Percentiles rank a stretch among this genome's conserved stretches.
Conservation (phyloP, 2,329 filamentous ascomycete genomes). For the Aspergillus sp. region DNA sequence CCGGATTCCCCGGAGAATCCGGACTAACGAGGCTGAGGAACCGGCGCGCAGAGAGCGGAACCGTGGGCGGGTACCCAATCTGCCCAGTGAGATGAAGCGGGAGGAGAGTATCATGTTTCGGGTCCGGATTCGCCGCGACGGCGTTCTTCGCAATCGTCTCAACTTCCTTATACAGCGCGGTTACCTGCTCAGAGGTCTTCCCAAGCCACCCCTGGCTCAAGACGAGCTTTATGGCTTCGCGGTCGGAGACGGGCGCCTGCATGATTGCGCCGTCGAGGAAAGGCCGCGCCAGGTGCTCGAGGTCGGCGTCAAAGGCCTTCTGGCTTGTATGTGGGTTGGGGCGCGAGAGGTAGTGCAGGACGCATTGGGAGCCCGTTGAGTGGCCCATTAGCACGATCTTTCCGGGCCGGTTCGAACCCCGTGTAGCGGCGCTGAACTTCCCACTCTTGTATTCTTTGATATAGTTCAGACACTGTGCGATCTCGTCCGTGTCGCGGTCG, state of each 20-base stretch:
- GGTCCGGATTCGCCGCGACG: slow-evolving; percentile 17
- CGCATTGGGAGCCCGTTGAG: slow-evolving; percentile 70
- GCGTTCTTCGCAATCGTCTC: slow-evolving; percentile 37
- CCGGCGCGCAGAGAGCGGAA: slow-evolving; percentile 58
- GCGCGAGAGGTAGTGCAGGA: slow-evolving; percentile 64
- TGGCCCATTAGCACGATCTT: slow-evolving; percentile 70
- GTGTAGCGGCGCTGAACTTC: slow-evolving; percentile 19
- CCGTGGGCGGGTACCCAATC: slow-evolving; percentile 38
- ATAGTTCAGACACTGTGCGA: slow-evolving; percentile 57
- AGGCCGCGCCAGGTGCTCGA: slow-evolving; percentile 49
- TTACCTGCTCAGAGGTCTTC: slow-evolving; percentile 28
- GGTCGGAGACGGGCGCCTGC: slow-evolving; percentile 78
- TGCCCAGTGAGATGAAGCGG: slow-evolving; percentile 39
- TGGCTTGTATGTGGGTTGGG: slow-evolving; percentile 44
- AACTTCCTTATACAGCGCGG: slow-evolving; percentile 37
- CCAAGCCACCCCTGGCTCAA: slow-evolving; percentile 33
- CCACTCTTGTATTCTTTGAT: slow-evolving; percentile 47
- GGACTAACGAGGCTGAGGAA: slow-evolving; percentile 62
- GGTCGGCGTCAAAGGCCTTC: slow-evolving; percentile 34
- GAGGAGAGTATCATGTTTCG: slow-evolving; percentile 35
- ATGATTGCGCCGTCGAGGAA: slow-evolving; percentile 74
- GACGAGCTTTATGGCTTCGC: slow-evolving; percentile 62
- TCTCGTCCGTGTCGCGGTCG: slow-evolving; percentile 58
- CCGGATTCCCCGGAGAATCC: slow-evolving; percentile 59
- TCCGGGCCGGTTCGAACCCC: slow-evolving; percentile 25